phyloP scores from a whole-genome alignment of 2,329 filamentous ascomycete species.

The Trichoderma atroviride region DNA sequence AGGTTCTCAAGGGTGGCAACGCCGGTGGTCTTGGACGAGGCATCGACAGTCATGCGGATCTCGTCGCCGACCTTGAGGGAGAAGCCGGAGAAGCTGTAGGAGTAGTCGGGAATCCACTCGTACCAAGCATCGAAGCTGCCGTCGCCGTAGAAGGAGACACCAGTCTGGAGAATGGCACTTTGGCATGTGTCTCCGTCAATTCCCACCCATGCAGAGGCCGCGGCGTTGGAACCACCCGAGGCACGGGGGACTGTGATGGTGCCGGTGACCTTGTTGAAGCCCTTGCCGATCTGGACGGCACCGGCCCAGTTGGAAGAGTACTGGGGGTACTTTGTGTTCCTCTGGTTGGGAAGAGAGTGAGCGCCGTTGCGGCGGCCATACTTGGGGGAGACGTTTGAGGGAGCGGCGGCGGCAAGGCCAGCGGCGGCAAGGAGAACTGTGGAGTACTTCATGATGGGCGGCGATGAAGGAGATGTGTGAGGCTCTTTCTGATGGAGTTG shows the following conservation, averaged over 20 bases:
- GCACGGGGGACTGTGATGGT: conserved; percentile 37
- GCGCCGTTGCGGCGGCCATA: conserved; percentile 11
- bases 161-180: conserved; percentile 47
- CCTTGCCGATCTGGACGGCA: conserved; percentile 34
- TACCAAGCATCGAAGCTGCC: conserved; percentile 46
- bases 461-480: background rate
- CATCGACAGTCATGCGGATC: conserved; percentile 38
- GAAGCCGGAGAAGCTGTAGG: conserved; percentile 44
- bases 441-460: conserved; percentile 28
- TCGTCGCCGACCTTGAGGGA: conserved; percentile 37
- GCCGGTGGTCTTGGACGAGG: conserved; percentile 33
- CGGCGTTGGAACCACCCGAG: conserved; percentile 28
- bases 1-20: conserved; percentile 48
- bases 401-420: conserved; percentile 28
- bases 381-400: background rate
- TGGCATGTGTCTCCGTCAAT: conserved; percentile 51
- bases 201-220: conserved; percentile 48
- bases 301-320: conserved; percentile 39
- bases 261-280: conserved; percentile 36
- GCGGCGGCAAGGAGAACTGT: conserved; percentile 28
- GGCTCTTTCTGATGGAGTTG: background rate
- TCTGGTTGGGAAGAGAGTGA: conserved; percentile 29
- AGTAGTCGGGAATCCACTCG: conserved; percentile 50
- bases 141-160: conserved; percentile 43
- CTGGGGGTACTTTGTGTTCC: conserved; percentile 29